Conservation (phyloP, 495 filamentous ascomycete species). For the Collariella sp. region DNA sequence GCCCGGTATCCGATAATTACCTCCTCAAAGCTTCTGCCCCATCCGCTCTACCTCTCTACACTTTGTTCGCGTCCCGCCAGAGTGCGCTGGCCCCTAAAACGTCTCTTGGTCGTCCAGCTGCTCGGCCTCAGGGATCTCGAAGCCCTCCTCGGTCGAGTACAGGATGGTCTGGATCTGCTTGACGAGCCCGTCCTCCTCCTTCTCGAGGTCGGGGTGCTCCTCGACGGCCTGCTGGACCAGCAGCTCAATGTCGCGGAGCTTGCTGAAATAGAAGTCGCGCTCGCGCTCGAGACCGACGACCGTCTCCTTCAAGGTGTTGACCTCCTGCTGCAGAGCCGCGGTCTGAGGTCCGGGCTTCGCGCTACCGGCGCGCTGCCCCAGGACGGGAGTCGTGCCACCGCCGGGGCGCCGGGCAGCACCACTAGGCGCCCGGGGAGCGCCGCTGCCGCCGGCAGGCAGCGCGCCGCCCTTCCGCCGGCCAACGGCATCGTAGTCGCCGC, state of each 20-base stretch:
- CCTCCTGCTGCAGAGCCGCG: constrained; percentile 70
- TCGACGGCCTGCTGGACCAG: constrained; percentile 87
- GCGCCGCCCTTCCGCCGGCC: constrained; percentile 71
- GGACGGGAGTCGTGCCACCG: constrained; percentile 69
- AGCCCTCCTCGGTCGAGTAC: constrained; percentile 92
- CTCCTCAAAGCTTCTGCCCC: constrained; percentile 1
- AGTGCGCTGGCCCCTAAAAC: constrained; percentile 41
- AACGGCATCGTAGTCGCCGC: constrained; percentile 90
- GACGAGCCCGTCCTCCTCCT: constrained; percentile 81
- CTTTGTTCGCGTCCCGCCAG: background rate
- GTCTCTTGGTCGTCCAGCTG: constrained; percentile 65
- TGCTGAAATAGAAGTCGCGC: constrained; percentile 98
- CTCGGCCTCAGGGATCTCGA: constrained; percentile 72
- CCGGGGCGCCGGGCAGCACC: constrained; percentile 46
- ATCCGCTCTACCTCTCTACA: background rate
- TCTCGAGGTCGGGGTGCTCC: constrained; percentile 79
- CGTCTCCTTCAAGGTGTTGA: constrained; percentile 72
- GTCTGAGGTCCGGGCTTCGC: constrained; percentile 44
- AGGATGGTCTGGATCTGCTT: constrained; percentile 93
- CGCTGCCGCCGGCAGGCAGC: constrained; percentile 36
- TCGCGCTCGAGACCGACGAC: constrained; percentile 85
- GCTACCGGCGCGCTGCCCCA: constrained; percentile 39
- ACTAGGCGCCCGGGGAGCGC: constrained; percentile 35
- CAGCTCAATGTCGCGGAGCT: constrained; percentile 92
- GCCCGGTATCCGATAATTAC: constrained; percentile 8